A percentile compares a stretch with the other conserved stretches of the same genome.
These are phyloP conservation scores for Wickerhamiella brachini DNA, from an alignment of 805 yeast species.

Conservation along the genomic window DNA sequence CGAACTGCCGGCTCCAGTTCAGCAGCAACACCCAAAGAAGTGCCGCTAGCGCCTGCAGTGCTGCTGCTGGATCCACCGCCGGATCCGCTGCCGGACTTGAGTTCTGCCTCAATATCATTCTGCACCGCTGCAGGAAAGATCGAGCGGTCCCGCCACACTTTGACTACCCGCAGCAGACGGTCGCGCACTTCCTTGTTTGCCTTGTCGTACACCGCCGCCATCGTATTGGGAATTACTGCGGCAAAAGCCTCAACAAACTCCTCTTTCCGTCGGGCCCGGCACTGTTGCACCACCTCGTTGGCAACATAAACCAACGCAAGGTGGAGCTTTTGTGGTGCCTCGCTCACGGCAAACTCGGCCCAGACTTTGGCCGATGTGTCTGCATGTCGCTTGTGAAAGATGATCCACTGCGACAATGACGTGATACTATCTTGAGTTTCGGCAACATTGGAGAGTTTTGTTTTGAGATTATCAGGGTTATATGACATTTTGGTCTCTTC, in stretches of 20 bases:
- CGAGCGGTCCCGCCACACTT: slow-evolving; percentile 53
- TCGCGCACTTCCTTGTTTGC: slow-evolving; percentile 33
- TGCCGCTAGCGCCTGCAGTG: background rate
- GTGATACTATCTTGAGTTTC: slow-evolving; percentile 65
- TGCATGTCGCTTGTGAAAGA: slow-evolving; percentile 53
- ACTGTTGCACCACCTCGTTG: slow-evolving; percentile 73
- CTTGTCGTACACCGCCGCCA: slow-evolving; percentile 25
- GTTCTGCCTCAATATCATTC: slow-evolving; percentile 17
- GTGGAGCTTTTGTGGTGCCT: slow-evolving; percentile 29
- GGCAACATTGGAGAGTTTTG: slow-evolving; percentile 27
- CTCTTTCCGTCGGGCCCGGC: slow-evolving; percentile 44
- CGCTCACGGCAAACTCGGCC: slow-evolving; percentile 27
- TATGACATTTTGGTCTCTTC: slow-evolving; percentile 13
- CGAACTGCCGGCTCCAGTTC: slow-evolving; percentile 5
- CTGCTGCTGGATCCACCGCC: too few relatives aligned
- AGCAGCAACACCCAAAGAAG: background rate
- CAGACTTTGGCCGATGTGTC: slow-evolving; percentile 39
- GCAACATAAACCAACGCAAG: slow-evolving; percentile 54
- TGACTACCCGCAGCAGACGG: slow-evolving; percentile 42
- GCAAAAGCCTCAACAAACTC: slow-evolving; percentile 50
- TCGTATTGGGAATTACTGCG: slow-evolving; percentile 27
- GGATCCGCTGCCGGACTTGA: background rate
- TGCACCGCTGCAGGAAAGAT: slow-evolving; percentile 31
- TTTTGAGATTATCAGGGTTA: slow-evolving; percentile 13
- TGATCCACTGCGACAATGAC: slow-evolving; percentile 55